Evolutionary conservation across 2,329 filamentous ascomycete genomes (phyloP).

Genomic region (Sarocladiaceae sp.): DNA sequence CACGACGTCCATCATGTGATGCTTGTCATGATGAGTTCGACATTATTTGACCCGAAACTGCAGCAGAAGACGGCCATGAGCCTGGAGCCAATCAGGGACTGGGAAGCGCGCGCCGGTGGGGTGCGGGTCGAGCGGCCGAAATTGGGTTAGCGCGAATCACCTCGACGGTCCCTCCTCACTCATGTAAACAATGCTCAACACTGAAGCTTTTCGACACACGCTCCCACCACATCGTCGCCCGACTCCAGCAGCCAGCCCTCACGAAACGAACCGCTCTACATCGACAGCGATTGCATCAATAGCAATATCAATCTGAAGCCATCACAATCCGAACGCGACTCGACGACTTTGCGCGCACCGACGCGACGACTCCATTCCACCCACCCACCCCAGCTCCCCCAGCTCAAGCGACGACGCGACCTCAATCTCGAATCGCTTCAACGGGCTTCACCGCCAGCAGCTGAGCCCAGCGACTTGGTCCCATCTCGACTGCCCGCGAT

Average conservation of each 20-base stretch:
- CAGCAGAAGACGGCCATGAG: no score
- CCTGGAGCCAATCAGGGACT: not conserved
- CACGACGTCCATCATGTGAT: no score
- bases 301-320: not conserved
- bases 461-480: not conserved
- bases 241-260: not conserved
- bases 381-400: no score
- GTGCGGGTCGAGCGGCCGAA: constrained; percentile 9
- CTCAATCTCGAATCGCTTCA: constrained; percentile 6
- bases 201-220: constrained; percentile 10
- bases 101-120: no score
- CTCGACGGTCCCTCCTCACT: constrained; percentile 17
- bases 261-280: not conserved
- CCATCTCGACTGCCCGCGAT: not conserved
- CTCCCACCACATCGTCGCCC: not conserved
- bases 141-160: constrained; percentile 15
- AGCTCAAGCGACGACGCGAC: constrained; percentile 2
- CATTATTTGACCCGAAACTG: no score
- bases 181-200: constrained; percentile 17
- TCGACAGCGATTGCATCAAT: not conserved
- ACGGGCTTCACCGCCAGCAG: constrained; percentile 14
- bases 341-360: constrained; percentile 6
- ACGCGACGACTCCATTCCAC: constrained; percentile 6
- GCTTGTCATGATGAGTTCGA: no score
- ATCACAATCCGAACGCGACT: constrained; percentile 21